These are phyloP conservation scores for Akanthomyces muscarius DNA, from an alignment of 2,329 filamentous ascomycete species.

Conservation along the genomic window DNA sequence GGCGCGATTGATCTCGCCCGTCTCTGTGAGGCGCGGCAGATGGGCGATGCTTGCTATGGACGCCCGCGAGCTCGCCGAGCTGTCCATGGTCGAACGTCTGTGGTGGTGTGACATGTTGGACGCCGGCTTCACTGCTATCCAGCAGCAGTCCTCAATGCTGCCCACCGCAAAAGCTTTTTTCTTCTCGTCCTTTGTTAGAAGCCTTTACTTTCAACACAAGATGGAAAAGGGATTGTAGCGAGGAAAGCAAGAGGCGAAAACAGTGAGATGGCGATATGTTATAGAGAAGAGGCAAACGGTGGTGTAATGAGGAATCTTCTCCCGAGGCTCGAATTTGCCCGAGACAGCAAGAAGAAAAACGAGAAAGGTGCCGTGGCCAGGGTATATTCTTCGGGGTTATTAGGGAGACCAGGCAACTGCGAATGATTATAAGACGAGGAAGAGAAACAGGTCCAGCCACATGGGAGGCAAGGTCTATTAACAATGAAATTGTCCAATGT, in stretches of 20 bases:
- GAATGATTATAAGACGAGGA: background rate
- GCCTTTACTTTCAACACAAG: background rate
- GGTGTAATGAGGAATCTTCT: background rate
- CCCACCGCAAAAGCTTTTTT: background rate
- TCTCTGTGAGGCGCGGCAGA: conserved; percentile 38
- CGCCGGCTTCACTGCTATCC: background rate
- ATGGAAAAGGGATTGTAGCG: background rate
- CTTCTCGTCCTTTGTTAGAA: background rate
- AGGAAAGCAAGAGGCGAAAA: background rate
- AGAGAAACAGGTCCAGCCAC: background rate
- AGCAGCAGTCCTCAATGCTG: background rate
- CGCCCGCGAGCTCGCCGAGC: conserved; percentile 22
- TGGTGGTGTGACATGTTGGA: conserved; percentile 2
- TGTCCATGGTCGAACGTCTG: background rate
- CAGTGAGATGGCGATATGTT: too few species aligned
- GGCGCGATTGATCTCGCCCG: conserved; percentile 27
- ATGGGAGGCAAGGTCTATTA: background rate
- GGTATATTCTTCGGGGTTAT: background rate
- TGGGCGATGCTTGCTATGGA: conserved; percentile 27
- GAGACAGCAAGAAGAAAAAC: background rate
- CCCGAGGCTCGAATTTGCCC: background rate
- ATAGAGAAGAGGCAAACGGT: background rate
- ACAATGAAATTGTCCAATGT: background rate
- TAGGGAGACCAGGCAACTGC: background rate
- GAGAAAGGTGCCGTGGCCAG: background rate